A percentile compares a stretch with the other conserved stretches of the same genome.
phyloP scores from a whole-genome alignment of 768 basidiomycete genomes.

The Tylopilus subfusipes region DNA sequence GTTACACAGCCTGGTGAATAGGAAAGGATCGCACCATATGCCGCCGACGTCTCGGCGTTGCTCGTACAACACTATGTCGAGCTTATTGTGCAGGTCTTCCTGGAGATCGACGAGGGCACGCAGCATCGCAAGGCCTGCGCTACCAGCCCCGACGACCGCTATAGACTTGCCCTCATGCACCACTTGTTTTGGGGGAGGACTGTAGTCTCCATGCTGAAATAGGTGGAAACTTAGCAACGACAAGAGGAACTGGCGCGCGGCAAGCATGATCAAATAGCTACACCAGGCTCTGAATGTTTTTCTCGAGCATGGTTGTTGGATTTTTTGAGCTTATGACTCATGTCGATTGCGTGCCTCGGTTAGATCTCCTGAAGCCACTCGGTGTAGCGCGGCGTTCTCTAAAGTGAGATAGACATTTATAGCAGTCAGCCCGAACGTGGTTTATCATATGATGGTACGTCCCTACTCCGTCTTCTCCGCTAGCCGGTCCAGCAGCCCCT shows the following conservation, averaged over 20 bases:
- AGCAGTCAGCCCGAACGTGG: background rate
- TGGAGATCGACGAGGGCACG: constrained; percentile 50
- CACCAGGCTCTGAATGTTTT: no score
- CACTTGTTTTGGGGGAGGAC: background rate
- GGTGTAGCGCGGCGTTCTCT: no score
- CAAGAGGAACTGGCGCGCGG: constrained; percentile 5
- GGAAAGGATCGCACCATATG: constrained; percentile 41
- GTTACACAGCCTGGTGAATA: no score
- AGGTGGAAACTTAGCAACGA: constrained; percentile 8
- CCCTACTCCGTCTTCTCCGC: constrained; percentile 15
- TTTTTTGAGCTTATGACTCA: no score
- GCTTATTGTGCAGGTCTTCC: constrained; percentile 32
- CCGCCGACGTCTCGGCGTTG: constrained; percentile 52
- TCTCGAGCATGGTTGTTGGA: no score
- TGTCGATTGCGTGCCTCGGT: background rate
- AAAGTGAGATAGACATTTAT: background rate
- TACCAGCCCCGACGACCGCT: constrained; percentile 56
- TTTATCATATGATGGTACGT: background rate
- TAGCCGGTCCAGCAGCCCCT: constrained; percentile 19
- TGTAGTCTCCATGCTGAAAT: constrained; percentile 3
- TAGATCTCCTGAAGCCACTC: background rate
- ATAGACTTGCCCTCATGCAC: constrained; percentile 39
- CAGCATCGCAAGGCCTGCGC: constrained; percentile 51
- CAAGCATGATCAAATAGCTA: constrained; percentile 8
- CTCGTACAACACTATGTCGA: constrained; percentile 54